Evolutionary conservation across 2,329 filamentous ascomycete genomes (phyloP), one percentile per base, ranked within the genome.

Genomic region (Sarocladium kiliense): DNA sequence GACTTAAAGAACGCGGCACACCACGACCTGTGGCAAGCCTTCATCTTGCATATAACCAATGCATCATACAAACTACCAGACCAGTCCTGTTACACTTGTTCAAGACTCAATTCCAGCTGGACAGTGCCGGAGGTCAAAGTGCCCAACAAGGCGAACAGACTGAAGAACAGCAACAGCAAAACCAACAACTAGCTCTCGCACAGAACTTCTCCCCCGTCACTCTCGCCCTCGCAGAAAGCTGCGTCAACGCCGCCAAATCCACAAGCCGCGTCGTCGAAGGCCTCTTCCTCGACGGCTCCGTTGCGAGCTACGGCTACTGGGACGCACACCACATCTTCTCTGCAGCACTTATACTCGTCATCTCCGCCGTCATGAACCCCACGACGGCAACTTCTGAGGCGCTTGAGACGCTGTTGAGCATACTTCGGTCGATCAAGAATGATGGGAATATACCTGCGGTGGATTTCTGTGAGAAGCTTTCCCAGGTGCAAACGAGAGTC

Each of bases 271-370:
- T 68, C 5, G 64, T 65, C 2, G 63, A 64, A 9, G 55, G 56
- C 0, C 55, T 67, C 0, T 67, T 66, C 11, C 18, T 64, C 2
- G 61, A 64, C 14, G 58, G 56, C 0, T 55, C 55, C 0, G 60
- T 66, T 1, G 66, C 66, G 2, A 68, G 65, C 0, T 67, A 65
- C 41, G 66, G 66, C 1, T 68, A 67, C 25, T 68, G 65, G 65
- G 66, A 68, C 18, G 66, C 66, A 1, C 66, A 68, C 34, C 66
- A 68, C 26, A 60, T 68, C 34, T 68, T 68, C 50, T 67, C 66
- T 1, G 64, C 66, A 0, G 59, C 66, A 1, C 64, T 68, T 36
- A 58, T 68, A 0, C 60, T 68, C 0, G 61, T 68, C 54, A 66
- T 68, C 55, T 68, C 66, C 10, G 66, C 66, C 0, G 63, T 68